Conservation (phyloP, 768 basidiomycete genomes). For the Pulveroboletus sp. region DNA sequence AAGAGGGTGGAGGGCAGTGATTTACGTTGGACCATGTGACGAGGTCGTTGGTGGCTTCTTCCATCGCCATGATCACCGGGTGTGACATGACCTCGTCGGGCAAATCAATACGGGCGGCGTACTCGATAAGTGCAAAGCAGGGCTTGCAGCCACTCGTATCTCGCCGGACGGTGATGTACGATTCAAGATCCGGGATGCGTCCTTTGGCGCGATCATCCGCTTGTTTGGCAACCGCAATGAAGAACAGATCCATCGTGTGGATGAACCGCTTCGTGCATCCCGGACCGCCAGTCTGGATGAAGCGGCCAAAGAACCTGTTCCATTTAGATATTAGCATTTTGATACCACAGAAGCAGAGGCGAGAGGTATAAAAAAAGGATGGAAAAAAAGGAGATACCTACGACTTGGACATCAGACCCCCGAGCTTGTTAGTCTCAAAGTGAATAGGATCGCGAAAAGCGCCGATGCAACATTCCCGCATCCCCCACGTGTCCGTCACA, state of each 20-base stretch:
- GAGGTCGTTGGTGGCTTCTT: constrained; percentile 46
- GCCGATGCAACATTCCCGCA: constrained; percentile 28
- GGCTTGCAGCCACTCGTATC: constrained; percentile 52
- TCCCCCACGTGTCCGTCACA: constrained; percentile 26
- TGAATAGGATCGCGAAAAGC: constrained; percentile 28
- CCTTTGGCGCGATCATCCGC: constrained; percentile 39
- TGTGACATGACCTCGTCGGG: constrained; percentile 52
- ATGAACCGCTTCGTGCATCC: constrained; percentile 40
- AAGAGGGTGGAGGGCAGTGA: neutral
- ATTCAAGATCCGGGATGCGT: constrained; percentile 42
- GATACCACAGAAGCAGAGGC: neutral
- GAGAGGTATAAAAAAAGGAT: neutral
- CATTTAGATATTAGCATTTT: constrained; percentile 4
- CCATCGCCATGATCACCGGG: constrained; percentile 42
- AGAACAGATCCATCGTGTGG: constrained; percentile 38
- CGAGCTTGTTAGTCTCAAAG: constrained; percentile 25
- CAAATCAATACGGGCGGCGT: constrained; percentile 46
- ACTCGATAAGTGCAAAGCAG: constrained; percentile 51
- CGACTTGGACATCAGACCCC: constrained; percentile 33
- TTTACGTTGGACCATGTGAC: constrained; percentile 45
- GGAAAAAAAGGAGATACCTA: constrained; percentile 14
- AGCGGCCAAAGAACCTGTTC: constrained; percentile 36
- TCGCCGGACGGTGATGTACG: constrained; percentile 49
- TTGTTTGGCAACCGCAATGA: constrained; percentile 39
- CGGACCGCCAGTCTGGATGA: constrained; percentile 34